These are phyloP conservation scores for Alternaria sp. DNA, from an alignment of 2,329 filamentous ascomycete genomes.

Conservation along the genomic window DNA sequence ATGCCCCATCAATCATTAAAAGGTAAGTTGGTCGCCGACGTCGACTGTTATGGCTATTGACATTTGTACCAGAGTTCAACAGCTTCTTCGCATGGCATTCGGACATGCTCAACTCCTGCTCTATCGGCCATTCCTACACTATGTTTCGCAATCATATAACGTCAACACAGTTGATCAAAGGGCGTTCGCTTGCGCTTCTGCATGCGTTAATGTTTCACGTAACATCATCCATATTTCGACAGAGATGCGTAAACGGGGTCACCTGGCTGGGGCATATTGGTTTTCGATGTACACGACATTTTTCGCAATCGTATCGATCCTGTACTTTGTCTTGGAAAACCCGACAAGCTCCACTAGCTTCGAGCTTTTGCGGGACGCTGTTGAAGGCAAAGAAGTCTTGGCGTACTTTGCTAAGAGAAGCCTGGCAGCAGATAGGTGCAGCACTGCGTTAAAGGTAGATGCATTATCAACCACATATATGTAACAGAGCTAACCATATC, in stretches of 20 bases:
- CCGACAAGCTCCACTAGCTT: slow-evolving; percentile 76
- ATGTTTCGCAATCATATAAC: slow-evolving; percentile 69
- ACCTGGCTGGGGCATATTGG: slow-evolving; percentile 85
- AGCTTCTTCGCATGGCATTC: slow-evolving; percentile 79
- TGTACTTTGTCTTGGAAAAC: slow-evolving; percentile 84
- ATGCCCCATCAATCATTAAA: slow-evolving; percentile 76
- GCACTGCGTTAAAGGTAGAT: slow-evolving; percentile 75
- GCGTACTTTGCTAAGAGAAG: slow-evolving; percentile 81
- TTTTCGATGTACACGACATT: slow-evolving; percentile 86
- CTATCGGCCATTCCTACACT: slow-evolving; percentile 84
- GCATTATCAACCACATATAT: slow-evolving; percentile 13
- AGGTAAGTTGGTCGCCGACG: slow-evolving; percentile 64
- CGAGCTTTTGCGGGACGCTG: slow-evolving; percentile 85
- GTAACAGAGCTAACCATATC: slow-evolving; percentile 16
- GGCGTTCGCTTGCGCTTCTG: slow-evolving; percentile 77
- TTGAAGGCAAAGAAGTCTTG: slow-evolving; percentile 83
- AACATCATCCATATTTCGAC: slow-evolving; percentile 83
- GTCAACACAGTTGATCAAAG: slow-evolving; percentile 71
- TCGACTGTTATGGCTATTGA: neutral
- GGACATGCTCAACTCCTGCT: slow-evolving; percentile 84
- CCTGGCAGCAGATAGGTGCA: slow-evolving; percentile 87
- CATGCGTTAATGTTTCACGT: slow-evolving; percentile 70
- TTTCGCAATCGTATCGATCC: slow-evolving; percentile 79
- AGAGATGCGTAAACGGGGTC: slow-evolving; percentile 76
- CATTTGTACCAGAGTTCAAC: slow-evolving; percentile 63